These are phyloP conservation scores for Hortiboletus campestris DNA, from an alignment of 768 basidiomycete species.

Conservation along the genomic window DNA sequence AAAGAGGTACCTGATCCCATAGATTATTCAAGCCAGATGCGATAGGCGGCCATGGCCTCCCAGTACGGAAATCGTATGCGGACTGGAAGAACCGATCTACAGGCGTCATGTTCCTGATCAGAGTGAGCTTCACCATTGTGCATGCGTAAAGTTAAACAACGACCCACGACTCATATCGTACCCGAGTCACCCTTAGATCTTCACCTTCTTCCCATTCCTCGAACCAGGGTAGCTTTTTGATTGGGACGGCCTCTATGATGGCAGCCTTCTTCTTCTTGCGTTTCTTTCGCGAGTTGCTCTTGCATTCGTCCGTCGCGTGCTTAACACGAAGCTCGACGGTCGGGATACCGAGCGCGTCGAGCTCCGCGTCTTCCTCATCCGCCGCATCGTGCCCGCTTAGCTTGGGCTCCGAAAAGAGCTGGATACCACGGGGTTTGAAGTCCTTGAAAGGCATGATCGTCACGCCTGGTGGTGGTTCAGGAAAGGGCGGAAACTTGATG, in stretches of 20 bases:
- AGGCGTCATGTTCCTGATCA: constrained; percentile 40
- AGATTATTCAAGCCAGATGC: constrained; percentile 37
- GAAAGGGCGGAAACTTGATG: constrained; percentile 49
- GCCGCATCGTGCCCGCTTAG: constrained; percentile 29
- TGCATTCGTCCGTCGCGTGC: constrained; percentile 56
- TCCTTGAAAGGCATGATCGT: constrained; percentile 53
- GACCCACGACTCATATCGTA: constrained; percentile 52
- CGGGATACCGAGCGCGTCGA: constrained; percentile 65
- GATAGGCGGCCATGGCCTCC: constrained; percentile 39
- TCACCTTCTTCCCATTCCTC: constrained; percentile 72
- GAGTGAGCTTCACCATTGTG: neutral
- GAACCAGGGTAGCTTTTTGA: constrained; percentile 51
- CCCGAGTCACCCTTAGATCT: constrained; percentile 39
- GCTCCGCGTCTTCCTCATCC: constrained; percentile 49
- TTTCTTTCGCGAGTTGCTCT: constrained; percentile 54
- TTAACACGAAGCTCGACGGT: constrained; percentile 54
- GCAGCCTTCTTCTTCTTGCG: constrained; percentile 40
- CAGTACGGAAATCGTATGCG: constrained; percentile 51
- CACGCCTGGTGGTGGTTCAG: constrained; percentile 42
- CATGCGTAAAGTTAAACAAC: neutral
- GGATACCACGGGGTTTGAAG: constrained; percentile 59
- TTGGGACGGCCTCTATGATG: constrained; percentile 14
- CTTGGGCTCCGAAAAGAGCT: constrained; percentile 43
- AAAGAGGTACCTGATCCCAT: constrained; percentile 61
- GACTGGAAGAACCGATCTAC: constrained; percentile 60